Evolutionary conservation across 2,329 filamentous ascomycete genomes (phyloP).

Genomic region (Alternaria sp.): DNA sequence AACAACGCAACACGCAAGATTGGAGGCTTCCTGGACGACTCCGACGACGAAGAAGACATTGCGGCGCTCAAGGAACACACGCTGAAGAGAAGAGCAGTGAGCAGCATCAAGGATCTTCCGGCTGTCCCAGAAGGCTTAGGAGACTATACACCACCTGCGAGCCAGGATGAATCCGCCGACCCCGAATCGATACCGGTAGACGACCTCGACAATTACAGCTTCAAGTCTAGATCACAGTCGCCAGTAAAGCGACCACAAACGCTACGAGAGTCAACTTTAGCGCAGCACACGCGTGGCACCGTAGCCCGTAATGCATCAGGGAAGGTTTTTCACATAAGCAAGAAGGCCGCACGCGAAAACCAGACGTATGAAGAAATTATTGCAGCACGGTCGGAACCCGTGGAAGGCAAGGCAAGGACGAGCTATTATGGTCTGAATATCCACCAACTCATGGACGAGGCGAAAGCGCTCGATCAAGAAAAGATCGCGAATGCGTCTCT

Average conservation of each 20-base stretch:
- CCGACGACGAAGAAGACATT: conserved; percentile 54
- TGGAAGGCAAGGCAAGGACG: conserved; percentile 71
- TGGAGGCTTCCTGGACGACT: conserved; percentile 53
- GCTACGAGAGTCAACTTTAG: conserved; percentile 24
- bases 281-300: conserved; percentile 29
- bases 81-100: conserved; percentile 46
- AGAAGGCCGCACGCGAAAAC: conserved; percentile 59
- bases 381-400: conserved; percentile 71
- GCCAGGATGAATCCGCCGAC: conserved; percentile 41
- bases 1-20: conserved; percentile 47
- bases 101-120: conserved; percentile 39
- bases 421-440: conserved; percentile 95
- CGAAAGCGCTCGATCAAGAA: conserved; percentile 66
- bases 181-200: conserved; percentile 42
- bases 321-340: conserved; percentile 63
- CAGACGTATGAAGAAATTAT: conserved; percentile 73
- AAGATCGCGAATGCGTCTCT: conserved; percentile 38
- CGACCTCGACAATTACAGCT: conserved; percentile 41
- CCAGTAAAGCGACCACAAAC: conserved; percentile 29
- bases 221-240: conserved; percentile 36
- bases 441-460: conserved; percentile 79
- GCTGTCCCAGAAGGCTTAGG: conserved; percentile 32
- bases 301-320: conserved; percentile 64
- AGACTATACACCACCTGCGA: conserved; percentile 47
- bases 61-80: conserved; percentile 51